Base-by-base conservation (phyloP, 192 early-diverging fungal genomes). In the Podila clonocystis region DNA sequence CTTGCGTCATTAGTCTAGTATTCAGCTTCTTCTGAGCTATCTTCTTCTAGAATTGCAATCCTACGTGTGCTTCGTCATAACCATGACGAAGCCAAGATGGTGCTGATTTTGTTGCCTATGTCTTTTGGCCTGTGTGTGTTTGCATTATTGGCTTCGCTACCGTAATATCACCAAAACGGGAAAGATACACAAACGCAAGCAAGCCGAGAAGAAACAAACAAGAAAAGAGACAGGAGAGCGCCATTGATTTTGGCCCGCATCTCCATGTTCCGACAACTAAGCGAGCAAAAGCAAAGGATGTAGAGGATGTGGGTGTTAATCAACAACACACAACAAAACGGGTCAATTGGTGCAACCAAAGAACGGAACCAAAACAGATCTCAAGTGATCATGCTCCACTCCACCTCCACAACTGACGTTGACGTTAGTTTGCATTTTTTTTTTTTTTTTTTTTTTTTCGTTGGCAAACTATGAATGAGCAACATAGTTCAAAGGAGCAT, bases 121-220 rank as follows among this genome's bases (percentile, higher is more conserved):
- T 17, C 41, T 45, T 15, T 45, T 1, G 0, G 41, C 41, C 41
- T 45, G 1, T 45, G 41, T 45, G 41, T 45, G 15, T 45, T 45
- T 45, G 41, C 41, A 15, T 45, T 15, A 1, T 45, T 15, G 3
- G 15, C 15, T 15, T 17, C 41, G 34, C 34, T 45, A 15, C 41
- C 41, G 41, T 55, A 55, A 55, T 55, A 55, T 55, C n/a, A 55
- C 52, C 52, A 55, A 24, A 55, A 55, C 52, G 17, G 52, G 52
- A 55, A 55, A 55, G 52, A 55, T 55, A 55, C 52, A 55, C 50
- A 55, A 41, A 41, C 2, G 30, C 30, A 41, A 13, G 9, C 38
- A 41, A 41, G 7, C 33, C 33, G 33, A 41, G 38, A 41, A 41
- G 38, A 9, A 45, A 45, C 41, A 45, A 45, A 45, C 41, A 45